phyloP scores from a whole-genome alignment of 805 yeast species.

The Saccharomycopsis fibuligera region DNA sequence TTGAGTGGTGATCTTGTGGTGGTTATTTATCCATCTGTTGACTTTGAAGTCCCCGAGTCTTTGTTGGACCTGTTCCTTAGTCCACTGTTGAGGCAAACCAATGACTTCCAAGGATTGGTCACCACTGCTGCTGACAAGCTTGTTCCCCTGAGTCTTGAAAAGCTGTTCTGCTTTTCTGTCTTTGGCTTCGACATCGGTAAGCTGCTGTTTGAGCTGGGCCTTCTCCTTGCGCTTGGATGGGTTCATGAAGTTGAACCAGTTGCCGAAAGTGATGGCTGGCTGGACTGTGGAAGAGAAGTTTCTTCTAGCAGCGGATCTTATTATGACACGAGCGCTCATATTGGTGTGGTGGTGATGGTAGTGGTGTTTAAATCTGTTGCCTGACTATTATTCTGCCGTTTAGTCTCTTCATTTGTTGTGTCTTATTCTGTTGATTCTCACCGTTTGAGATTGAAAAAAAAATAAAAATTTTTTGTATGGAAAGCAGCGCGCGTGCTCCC shows the following conservation, averaged over 20 bases:
- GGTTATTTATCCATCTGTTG: constrained; percentile 12
- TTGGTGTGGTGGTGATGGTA: too few relatives aligned
- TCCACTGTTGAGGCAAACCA: constrained; percentile 15
- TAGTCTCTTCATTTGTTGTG: too few relatives aligned
- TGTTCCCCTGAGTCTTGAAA: neutral
- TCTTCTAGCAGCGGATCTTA: too few relatives aligned
- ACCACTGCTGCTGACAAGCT: neutral
- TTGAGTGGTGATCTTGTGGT: constrained; percentile 8
- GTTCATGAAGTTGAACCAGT: constrained; percentile 17
- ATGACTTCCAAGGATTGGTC: constrained; percentile 15
- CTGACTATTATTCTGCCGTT: too few relatives aligned
- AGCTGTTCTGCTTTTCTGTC: constrained; percentile 11
- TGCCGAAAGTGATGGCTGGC: constrained; percentile 1
- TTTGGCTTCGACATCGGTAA: constrained; percentile 10
- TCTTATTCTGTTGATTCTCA: too few relatives aligned
- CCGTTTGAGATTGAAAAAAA: too few relatives aligned
- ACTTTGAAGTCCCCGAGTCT: constrained; percentile 16
- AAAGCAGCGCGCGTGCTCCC: too few relatives aligned
- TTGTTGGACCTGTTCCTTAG: constrained; percentile 11
- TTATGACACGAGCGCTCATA: too few relatives aligned
- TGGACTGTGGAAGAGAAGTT: too few relatives aligned
- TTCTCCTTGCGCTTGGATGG: constrained; percentile 11
- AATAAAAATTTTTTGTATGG: too few relatives aligned
- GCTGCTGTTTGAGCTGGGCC: constrained; percentile 4
- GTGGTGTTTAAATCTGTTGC: too few relatives aligned